Percentiles rank a stretch among this genome's conserved stretches.
These are phyloP conservation scores for Scheffersomyces ergatensis DNA, from an alignment of 805 yeast species.

Conservation along the genomic window DNA sequence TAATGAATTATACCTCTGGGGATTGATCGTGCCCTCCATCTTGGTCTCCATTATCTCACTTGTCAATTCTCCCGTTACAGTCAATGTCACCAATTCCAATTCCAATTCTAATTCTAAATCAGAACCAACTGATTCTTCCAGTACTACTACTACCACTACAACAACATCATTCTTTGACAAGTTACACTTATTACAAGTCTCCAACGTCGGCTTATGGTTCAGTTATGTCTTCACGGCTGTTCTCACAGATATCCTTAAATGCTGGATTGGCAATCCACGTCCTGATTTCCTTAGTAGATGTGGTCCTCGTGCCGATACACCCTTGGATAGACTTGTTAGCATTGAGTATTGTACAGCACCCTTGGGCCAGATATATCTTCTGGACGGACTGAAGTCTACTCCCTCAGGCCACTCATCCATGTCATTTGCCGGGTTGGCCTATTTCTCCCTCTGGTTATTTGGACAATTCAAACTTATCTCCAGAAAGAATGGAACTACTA, in stretches of 20 bases:
- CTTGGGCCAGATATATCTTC: slow-evolving; percentile 21
- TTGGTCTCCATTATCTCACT: slow-evolving; percentile 13
- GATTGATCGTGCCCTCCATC: slow-evolving; percentile 23
- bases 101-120: no score
- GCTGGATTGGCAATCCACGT: slow-evolving; percentile 40
- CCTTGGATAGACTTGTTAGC: slow-evolving; percentile 22
- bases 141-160: background rate
- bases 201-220: slow-evolving; percentile 28
- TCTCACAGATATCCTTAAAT: slow-evolving; percentile 36
- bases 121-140: background rate
- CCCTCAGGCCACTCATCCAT: slow-evolving; percentile 42
- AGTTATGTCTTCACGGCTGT: slow-evolving; percentile 27
- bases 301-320: slow-evolving; percentile 24
- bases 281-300: slow-evolving; percentile 45
- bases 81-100: slow-evolving; percentile 2
- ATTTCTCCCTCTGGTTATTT: slow-evolving; percentile 29
- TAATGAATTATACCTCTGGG: slow-evolving; percentile 24
- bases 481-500: background rate
- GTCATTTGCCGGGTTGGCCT: slow-evolving; percentile 30
- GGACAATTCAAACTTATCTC: slow-evolving; percentile 17
- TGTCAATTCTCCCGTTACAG: background rate
- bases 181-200: slow-evolving; percentile 25
- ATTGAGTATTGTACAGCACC: slow-evolving; percentile 33
- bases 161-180: slow-evolving; percentile 7
- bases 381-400: slow-evolving; percentile 40